Percentiles rank a stretch among this genome's conserved stretches.
phyloP scores from a whole-genome alignment of 352 stramenopile species.

The Phytophthora capsici region DNA sequence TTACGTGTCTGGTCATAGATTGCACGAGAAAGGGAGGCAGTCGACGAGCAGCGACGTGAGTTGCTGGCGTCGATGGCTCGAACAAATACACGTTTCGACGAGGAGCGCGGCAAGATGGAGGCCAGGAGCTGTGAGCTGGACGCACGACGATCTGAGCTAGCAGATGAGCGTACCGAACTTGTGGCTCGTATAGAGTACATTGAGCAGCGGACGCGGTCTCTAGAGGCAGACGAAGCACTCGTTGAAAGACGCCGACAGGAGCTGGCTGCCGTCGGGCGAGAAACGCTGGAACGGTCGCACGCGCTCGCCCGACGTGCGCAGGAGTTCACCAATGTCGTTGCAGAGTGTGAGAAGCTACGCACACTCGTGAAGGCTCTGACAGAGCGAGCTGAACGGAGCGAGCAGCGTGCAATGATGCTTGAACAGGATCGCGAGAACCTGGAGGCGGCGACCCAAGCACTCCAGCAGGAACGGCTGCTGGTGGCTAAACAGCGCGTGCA shows the following conservation, averaged over 20 bases:
- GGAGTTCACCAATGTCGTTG: conserved; percentile 40
- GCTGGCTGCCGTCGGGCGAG: conserved; percentile 60
- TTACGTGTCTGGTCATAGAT: conserved; percentile 40
- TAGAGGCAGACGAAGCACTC: conserved; percentile 54
- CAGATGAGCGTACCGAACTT: conserved; percentile 65
- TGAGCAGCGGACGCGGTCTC: conserved; percentile 55
- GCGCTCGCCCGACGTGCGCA: conserved; percentile 46
- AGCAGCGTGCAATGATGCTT: conserved; percentile 42
- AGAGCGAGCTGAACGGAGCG: conserved; percentile 38
- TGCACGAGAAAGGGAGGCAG: conserved; percentile 64
- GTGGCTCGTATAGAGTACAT: conserved; percentile 52
- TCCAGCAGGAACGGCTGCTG: conserved; percentile 74
- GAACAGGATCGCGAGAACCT: conserved; percentile 56
- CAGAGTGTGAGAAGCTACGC: conserved; percentile 53
- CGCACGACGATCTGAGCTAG: conserved; percentile 54
- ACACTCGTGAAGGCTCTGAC: conserved; percentile 45
- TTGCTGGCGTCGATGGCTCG: conserved; percentile 61
- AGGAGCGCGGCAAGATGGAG: conserved; percentile 77
- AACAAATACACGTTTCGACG: conserved; percentile 60
- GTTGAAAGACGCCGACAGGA: conserved; percentile 59
- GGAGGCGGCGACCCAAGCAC: conserved; percentile 53
- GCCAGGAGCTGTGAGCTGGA: conserved; percentile 64
- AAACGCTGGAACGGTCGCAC: conserved; percentile 72
- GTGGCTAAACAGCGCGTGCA: conserved; percentile 79
- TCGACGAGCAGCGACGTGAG: conserved; percentile 78